phyloP scores from a whole-genome alignment of 2,329 filamentous ascomycete genomes.

The Colletotrichum ledebouriae region DNA sequence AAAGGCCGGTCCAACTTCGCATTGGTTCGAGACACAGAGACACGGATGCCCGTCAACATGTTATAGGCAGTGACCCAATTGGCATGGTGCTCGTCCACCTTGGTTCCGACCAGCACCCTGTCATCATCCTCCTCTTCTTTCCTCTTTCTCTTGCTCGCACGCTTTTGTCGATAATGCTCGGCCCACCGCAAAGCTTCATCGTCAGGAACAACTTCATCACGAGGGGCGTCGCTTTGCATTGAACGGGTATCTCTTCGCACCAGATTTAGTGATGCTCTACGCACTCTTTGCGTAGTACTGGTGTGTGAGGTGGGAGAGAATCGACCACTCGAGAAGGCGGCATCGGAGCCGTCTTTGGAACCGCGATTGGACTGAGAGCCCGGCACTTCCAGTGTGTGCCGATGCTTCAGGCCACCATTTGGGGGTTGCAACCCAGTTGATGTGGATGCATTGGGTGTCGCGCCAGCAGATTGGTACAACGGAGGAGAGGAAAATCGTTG shows the following conservation, averaged over 20 bases:
- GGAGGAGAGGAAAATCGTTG: conserved; percentile 77
- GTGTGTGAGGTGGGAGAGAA: conserved; percentile 85
- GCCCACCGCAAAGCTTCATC: conserved; percentile 94
- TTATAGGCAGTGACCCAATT: conserved; percentile 99
- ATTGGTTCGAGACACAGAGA: conserved; percentile 95
- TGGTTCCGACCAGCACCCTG: conserved; percentile 93
- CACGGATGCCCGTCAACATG: conserved; percentile 98
- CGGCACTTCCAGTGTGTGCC: conserved; percentile 91
- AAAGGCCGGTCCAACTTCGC: conserved; percentile 94
- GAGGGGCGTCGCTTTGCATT: conserved; percentile 84
- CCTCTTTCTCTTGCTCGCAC: conserved; percentile 86
- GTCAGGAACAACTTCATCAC: conserved; percentile 87
- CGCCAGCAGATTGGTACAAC: conserved; percentile 60
- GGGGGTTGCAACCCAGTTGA: conserved; percentile 67
- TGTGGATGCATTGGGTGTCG: conserved; percentile 55
- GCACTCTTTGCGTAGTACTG: conserved; percentile 64
- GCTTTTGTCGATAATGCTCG: conserved; percentile 91
- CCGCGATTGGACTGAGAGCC: conserved; percentile 73
- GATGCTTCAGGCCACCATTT: conserved; percentile 76
- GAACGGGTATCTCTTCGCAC: conserved; percentile 86
- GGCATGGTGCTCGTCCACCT: conserved; percentile 96
- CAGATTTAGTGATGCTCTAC: conserved; percentile 86
- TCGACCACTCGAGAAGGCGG: conserved; percentile 78
- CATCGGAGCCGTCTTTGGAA: conserved; percentile 81
- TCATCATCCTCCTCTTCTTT: conserved; percentile 94